Conservation (phyloP, 2,329 filamentous ascomycete species). For the Trichoderma citrinoviride region DNA sequence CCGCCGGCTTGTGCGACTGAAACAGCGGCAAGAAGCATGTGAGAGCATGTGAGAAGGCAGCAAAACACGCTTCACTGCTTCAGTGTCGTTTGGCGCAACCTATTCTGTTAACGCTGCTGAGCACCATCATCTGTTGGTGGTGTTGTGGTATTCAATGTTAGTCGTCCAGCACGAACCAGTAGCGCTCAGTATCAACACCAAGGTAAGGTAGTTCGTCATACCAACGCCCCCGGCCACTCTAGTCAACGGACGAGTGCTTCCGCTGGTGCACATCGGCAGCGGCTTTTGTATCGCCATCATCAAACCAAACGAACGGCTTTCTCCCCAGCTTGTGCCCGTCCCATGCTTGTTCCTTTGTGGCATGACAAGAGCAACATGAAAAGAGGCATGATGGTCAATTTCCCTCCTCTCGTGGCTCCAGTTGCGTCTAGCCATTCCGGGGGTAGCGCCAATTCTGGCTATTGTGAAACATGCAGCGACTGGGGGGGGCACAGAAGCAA, state of each 20-base stretch:
- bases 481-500: too few species aligned
- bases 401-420: not conserved
- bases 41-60: not conserved
- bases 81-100: not conserved
- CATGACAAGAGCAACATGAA: too few species aligned
- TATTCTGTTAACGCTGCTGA: too few species aligned
- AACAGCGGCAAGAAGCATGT: constrained; percentile 15
- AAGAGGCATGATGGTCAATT: not conserved
- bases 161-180: too few species aligned
- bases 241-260: too few species aligned
- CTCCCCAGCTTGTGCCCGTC: not conserved
- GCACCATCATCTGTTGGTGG: not conserved
- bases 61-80: not conserved
- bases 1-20: constrained; percentile 18
- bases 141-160: not conserved
- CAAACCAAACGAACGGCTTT: not conserved
- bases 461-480: constrained; percentile 32
- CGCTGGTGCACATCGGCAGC: too few species aligned
- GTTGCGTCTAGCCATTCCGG: constrained; percentile 21
- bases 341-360: too few species aligned
- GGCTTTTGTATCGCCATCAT: not conserved
- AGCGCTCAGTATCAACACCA: too few species aligned
- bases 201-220: too few species aligned
- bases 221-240: too few species aligned
- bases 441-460: constrained; percentile 26